Conservation (phyloP, 768 basidiomycete species). For the Termitomyces bulborhizus region DNA sequence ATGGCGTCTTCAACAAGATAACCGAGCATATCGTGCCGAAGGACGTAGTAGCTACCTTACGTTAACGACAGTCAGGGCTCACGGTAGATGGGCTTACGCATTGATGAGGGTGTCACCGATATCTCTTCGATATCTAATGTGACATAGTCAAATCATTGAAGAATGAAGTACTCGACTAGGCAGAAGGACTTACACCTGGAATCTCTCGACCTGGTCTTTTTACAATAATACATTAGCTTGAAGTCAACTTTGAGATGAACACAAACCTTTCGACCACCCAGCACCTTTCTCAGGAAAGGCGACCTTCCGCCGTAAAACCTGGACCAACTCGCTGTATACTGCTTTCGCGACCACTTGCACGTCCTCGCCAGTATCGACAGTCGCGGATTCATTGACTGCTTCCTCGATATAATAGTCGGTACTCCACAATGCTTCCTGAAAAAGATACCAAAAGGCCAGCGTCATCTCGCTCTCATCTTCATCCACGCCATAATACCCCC, state of each 20-base stretch:
- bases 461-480: slow-evolving; percentile 88
- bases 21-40: slow-evolving; percentile 77
- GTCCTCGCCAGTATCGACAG: slow-evolving; percentile 25
- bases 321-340: slow-evolving; percentile 76
- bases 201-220: slow-evolving; percentile 75
- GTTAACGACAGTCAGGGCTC: neutral
- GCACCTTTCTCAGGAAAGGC: slow-evolving; percentile 55
- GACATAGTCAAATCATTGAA: neutral
- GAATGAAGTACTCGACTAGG: neutral
- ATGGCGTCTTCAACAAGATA: slow-evolving; percentile 60
- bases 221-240: neutral
- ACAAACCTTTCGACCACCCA: slow-evolving; percentile 67
- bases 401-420: slow-evolving; percentile 44
- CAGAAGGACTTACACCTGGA: slow-evolving; percentile 54
- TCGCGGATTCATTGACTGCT: neutral
- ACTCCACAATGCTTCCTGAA: slow-evolving; percentile 84
- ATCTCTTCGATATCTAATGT: slow-evolving; percentile 69
- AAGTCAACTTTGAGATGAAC: neutral
- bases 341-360: slow-evolving; percentile 49
- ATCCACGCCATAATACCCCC: slow-evolving; percentile 74
- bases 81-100: slow-evolving; percentile 47
- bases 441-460: slow-evolving; percentile 83
- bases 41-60: slow-evolving; percentile 66
- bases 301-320: slow-evolving; percentile 65
- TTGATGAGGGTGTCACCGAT: slow-evolving; percentile 87